phyloP scores from a whole-genome alignment of 768 basidiomycete genomes.

The Macrolepiota fuliginosa region DNA sequence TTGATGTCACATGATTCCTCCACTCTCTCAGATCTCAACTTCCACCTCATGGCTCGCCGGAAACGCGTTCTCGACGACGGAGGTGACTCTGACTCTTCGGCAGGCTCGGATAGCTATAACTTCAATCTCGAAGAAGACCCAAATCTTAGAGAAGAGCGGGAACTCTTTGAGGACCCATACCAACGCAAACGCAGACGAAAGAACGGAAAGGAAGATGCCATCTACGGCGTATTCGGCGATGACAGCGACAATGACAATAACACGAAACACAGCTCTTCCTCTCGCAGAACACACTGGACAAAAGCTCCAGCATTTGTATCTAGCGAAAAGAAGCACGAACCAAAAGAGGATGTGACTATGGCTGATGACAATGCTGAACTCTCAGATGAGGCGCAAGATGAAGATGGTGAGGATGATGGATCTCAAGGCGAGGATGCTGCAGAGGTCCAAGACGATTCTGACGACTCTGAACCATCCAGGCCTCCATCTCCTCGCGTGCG shows the following conservation, averaged over 20 bases:
- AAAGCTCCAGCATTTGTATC: slow-evolving; percentile 77
- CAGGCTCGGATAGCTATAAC: slow-evolving; percentile 50
- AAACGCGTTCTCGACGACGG: slow-evolving; percentile 77
- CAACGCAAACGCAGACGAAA: slow-evolving; percentile 63
- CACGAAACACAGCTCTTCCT: slow-evolving; percentile 21
- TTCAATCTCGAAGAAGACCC: slow-evolving; percentile 49
- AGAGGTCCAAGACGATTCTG: slow-evolving; percentile 37
- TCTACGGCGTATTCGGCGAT: slow-evolving; percentile 76
- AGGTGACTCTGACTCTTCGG: slow-evolving; percentile 69
- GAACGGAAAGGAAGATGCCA: slow-evolving; percentile 66
- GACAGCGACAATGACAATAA: slow-evolving; percentile 64
- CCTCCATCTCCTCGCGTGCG: slow-evolving; percentile 56
- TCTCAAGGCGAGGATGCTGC: slow-evolving; percentile 34
- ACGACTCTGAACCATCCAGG: slow-evolving; percentile 50
- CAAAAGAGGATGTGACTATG: slow-evolving; percentile 37
- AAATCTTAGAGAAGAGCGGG: slow-evolving; percentile 69
- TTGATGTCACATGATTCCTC: slow-evolving; percentile 5
- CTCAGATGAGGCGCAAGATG: slow-evolving; percentile 19
- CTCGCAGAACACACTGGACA: slow-evolving; percentile 62
- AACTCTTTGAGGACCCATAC: slow-evolving; percentile 77
- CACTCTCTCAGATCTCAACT: background rate
- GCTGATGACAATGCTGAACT: slow-evolving; percentile 27
- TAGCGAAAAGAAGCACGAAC: slow-evolving; percentile 49
- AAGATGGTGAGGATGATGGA: slow-evolving; percentile 30
- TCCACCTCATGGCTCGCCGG: slow-evolving; percentile 61